Percentiles rank a stretch among this genome's conserved stretches.
These are phyloP conservation scores for Dissophora globulifera DNA, from an alignment of 192 early-diverging fungal species.

Conservation along the genomic window DNA sequence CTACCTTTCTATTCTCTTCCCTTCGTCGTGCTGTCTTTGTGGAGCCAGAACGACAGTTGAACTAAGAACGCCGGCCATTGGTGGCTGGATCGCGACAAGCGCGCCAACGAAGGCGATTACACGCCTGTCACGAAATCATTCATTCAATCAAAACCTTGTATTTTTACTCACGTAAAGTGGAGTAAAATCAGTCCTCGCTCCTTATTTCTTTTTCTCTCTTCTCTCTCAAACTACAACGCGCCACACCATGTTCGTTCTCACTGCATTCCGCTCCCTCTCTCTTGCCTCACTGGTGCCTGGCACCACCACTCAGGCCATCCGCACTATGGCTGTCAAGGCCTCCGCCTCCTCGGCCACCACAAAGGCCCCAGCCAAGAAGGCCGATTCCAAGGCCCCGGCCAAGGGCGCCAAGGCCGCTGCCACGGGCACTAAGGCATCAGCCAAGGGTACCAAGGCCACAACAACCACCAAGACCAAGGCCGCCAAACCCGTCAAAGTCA, in stretches of 20 bases:
- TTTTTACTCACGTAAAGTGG: no score
- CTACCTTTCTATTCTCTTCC: no score
- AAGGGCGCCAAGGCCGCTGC: slow-evolving; percentile 17
- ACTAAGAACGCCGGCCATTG: no score
- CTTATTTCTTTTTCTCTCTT: not conserved
- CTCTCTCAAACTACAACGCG: not conserved
- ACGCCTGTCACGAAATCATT: no score
- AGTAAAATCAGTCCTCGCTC: no score
- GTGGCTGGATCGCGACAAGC: no score
- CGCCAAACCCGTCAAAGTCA: slow-evolving; percentile 11
- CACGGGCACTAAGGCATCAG: no score
- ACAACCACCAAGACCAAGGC: slow-evolving; percentile 7
- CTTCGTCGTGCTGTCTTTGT: no score
- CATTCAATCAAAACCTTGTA: no score
- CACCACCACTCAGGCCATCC: slow-evolving; percentile 22
- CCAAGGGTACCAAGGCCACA: slow-evolving; percentile 23
- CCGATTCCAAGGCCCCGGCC: not conserved
- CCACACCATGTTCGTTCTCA: slow-evolving; percentile 16
- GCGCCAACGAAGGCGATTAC: no score
- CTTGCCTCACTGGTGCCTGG: not conserved
- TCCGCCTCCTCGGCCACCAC: slow-evolving; percentile 18
- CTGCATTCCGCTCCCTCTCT: slow-evolving; percentile 37
- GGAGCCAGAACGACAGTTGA: no score
- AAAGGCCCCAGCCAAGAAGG: slow-evolving; percentile 1
- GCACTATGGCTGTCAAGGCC: slow-evolving; percentile 42